Percentiles rank a stretch among this genome's conserved stretches.
Evolutionary conservation across 108 stramenopile species (phyloP).

Genomic region (Schizochytrium sp.): DNA sequence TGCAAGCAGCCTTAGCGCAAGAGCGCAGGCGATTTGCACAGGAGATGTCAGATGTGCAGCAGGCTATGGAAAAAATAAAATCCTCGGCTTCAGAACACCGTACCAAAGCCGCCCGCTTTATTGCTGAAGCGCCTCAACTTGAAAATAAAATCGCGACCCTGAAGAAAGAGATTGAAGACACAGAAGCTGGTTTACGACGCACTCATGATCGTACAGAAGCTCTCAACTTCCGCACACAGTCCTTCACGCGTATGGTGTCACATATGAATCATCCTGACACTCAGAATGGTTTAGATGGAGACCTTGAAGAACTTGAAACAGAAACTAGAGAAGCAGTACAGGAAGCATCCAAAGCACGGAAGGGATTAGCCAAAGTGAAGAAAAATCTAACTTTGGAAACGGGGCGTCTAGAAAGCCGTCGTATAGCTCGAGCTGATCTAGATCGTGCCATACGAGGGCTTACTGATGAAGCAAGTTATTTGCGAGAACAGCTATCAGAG

Average conservation of each 20-base stretch:
- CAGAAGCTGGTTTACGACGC: neutral
- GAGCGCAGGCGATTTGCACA: neutral
- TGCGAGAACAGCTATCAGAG: constrained; percentile 14
- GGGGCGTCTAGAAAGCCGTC: neutral
- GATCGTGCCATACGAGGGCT: neutral
- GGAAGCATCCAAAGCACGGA: neutral
- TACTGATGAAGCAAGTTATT: neutral
- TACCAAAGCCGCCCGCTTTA: neutral
- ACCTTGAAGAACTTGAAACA: neutral
- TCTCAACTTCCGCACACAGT: neutral
- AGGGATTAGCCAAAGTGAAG: neutral
- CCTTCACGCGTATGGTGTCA: neutral
- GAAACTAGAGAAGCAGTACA: neutral
- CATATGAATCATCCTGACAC: neutral
- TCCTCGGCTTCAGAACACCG: neutral
- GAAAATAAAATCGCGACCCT: neutral
- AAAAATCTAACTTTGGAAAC: neutral
- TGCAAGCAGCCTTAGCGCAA: too few relatives aligned
- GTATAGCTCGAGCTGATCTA: neutral
- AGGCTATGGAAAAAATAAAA: neutral
- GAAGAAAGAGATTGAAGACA: constrained; percentile 4
- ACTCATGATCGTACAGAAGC: neutral
- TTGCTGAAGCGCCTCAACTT: neutral
- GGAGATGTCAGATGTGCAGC: neutral
- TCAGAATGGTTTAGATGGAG: neutral